Percentiles rank a stretch among this genome's conserved stretches.
These are phyloP conservation scores for Exobasidium cylindrosporum DNA, from an alignment of 1,284 basidiomycete genomes.

Conservation along the genomic window DNA sequence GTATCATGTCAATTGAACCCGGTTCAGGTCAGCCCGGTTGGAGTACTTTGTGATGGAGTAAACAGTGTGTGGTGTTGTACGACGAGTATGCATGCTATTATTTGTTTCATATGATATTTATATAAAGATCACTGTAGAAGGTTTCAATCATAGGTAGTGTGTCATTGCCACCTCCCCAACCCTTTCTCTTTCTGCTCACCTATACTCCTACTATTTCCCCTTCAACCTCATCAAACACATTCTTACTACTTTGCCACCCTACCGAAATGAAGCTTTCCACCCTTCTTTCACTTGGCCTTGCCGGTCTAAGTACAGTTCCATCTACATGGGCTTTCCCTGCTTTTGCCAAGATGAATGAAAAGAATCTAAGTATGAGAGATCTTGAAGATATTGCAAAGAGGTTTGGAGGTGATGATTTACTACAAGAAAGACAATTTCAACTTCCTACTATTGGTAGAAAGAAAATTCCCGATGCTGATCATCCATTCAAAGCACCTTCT, in stretches of 20 bases:
- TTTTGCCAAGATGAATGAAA: conserved; percentile 1
- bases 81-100: background rate
- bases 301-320: background rate
- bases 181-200: background rate
- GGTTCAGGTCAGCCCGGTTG: too few species aligned
- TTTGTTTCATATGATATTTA: background rate
- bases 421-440: background rate
- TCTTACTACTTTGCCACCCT: background rate
- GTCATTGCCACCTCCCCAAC: too few species aligned
- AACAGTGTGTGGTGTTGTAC: too few species aligned
- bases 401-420: background rate
- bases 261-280: background rate
- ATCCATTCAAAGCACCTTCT: conserved; percentile 17
- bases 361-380: background rate
- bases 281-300: background rate
- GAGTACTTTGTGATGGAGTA: too few species aligned
- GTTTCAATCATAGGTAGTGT: background rate
- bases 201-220: background rate
- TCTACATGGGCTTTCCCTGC: conserved; percentile 6
- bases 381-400: background rate
- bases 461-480: conserved; percentile 15
- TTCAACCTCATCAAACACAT: background rate
- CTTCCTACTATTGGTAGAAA: conserved; percentile 12
- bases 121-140: background rate
- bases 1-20: background rate